A percentile compares a stretch with the other conserved stretches of the same genome.
Conservation (phyloP, 164 flowering plant genomes). For the Santalum album region DNA sequence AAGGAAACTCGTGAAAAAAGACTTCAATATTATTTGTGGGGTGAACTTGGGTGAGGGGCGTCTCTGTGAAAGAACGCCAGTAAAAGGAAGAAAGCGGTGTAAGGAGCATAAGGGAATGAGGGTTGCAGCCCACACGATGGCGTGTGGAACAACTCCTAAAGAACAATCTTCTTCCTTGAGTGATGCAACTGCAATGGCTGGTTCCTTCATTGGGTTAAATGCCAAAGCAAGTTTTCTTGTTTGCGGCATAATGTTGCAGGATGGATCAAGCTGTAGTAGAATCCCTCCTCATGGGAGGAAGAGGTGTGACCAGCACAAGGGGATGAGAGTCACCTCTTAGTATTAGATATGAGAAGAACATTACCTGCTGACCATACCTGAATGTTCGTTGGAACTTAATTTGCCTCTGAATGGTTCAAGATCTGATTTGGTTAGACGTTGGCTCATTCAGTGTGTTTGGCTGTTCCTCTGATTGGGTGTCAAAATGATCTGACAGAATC, state of each 20-base stretch:
- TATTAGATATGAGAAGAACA: background rate
- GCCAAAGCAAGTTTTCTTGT: background rate
- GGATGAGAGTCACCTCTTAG: background rate
- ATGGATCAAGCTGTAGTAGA: background rate
- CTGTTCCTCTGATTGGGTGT: too few species aligned
- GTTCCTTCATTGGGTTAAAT: background rate
- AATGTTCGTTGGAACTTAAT: too few species aligned
- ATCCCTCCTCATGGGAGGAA: background rate
- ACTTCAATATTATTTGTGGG: slow-evolving; percentile 24
- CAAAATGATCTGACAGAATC: too few species aligned
- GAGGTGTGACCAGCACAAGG: slow-evolving; percentile 6
- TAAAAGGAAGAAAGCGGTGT: slow-evolving; percentile 40
- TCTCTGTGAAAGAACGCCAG: slow-evolving; percentile 26
- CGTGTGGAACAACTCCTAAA: too few species aligned
- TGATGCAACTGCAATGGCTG: too few species aligned
- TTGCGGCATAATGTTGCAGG: background rate
- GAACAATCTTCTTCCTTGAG: too few species aligned
- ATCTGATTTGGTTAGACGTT: too few species aligned
- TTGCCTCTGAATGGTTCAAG: too few species aligned
- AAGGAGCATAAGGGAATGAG: slow-evolving; percentile 32
- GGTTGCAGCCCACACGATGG: slow-evolving; percentile 5
- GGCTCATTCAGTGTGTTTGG: too few species aligned
- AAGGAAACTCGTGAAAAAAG: slow-evolving; percentile 13
- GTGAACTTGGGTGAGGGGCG: slow-evolving; percentile 15
- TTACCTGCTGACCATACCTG: too few species aligned